Evolutionary conservation across 306 rosid genomes (phyloP).

Genomic region (Sicyos edulis): DNA sequence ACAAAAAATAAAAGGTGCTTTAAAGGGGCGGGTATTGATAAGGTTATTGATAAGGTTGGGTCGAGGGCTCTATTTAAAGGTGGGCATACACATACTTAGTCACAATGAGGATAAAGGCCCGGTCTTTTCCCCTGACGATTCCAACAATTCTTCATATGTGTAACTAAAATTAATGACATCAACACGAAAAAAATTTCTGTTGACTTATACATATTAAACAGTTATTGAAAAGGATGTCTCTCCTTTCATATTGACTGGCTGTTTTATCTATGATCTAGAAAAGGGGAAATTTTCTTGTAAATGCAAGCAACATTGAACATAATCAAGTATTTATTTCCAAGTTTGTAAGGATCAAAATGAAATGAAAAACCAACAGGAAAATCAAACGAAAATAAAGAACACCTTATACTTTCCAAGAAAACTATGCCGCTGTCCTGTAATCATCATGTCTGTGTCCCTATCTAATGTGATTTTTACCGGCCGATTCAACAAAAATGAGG

Average conservation of each 20-base stretch:
- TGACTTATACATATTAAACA: background rate
- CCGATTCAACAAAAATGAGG: constrained; percentile 71
- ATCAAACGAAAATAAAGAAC: constrained; percentile 2
- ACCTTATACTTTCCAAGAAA: constrained; percentile 95
- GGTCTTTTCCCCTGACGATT: background rate
- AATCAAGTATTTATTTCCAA: constrained; percentile 1
- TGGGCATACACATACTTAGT: too few relatives aligned
- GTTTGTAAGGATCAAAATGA: background rate
- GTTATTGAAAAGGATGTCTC: background rate
- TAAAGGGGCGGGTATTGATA: too few relatives aligned
- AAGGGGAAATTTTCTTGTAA: background rate
- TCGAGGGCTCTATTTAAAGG: too few relatives aligned
- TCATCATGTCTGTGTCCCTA: constrained; percentile 91
- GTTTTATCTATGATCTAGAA: background rate
- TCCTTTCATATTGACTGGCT: constrained; percentile 7
- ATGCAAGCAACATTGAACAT: background rate
- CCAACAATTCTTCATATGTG: background rate
- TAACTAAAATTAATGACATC: background rate
- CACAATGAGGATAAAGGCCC: background rate
- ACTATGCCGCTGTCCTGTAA: constrained; percentile 91
- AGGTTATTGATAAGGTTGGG: too few relatives aligned
- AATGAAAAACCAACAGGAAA: background rate
- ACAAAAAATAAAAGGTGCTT: too few relatives aligned
- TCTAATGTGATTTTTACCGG: constrained; percentile 80
- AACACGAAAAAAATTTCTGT: background rate